Evolutionary conservation across 2,329 filamentous ascomycete species (phyloP).

Genomic region (Arthroderma sp.): DNA sequence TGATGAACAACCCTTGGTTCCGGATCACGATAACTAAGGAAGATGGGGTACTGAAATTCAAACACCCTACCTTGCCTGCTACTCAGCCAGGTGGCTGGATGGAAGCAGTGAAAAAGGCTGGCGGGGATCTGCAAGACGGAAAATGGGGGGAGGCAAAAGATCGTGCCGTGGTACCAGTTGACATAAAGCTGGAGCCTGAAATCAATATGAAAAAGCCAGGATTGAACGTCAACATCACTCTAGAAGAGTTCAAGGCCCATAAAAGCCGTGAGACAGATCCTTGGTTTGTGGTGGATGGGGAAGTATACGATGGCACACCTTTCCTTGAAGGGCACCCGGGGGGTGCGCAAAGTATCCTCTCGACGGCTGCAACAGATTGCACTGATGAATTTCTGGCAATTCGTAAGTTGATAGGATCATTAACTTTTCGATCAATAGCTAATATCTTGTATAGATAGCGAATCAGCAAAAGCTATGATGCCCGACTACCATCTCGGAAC

Average conservation of each 20-base stretch:
- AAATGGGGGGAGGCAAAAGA: constrained; percentile 63
- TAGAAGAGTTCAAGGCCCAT: constrained; percentile 61
- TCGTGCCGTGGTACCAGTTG: constrained; percentile 16
- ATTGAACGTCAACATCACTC: constrained; percentile 50
- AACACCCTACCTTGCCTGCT: constrained; percentile 76
- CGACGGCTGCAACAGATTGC: constrained; percentile 67
- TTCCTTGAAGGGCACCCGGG: constrained; percentile 78
- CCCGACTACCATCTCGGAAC: constrained; percentile 70
- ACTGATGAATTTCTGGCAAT: constrained; percentile 88
- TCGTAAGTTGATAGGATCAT: constrained; percentile 47
- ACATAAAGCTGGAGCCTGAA: constrained; percentile 46
- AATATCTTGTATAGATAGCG: constrained; percentile 53
- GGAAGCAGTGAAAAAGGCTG: constrained; percentile 73
- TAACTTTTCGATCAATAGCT: background rate
- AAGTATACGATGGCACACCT: constrained; percentile 75
- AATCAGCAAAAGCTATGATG: constrained; percentile 89
- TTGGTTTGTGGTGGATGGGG: constrained; percentile 80
- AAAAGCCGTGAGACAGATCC: constrained; percentile 48
- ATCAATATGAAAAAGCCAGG: constrained; percentile 66
- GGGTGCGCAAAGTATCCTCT: constrained; percentile 71
- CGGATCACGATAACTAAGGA: constrained; percentile 65
- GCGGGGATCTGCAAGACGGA: constrained; percentile 68
- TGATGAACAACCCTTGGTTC: constrained; percentile 99
- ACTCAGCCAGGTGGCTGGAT: constrained; percentile 78
- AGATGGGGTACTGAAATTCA: constrained; percentile 55